Evolutionary conservation across 352 stramenopile genomes (phyloP), one percentile per base, ranked within the genome.

Genomic region (Halophytophthora polymorphica): DNA sequence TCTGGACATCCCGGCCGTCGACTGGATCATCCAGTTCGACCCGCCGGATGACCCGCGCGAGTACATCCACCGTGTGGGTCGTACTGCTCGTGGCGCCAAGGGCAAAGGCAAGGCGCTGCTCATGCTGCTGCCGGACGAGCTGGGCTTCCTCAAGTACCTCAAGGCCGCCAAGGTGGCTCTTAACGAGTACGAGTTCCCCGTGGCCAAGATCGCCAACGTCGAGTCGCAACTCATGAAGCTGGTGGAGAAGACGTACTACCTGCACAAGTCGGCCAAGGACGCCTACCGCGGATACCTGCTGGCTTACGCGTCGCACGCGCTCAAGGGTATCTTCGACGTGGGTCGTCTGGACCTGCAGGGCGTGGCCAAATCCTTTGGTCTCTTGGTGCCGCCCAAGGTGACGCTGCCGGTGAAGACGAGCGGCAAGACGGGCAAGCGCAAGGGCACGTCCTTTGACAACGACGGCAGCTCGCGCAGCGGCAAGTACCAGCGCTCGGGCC

Each of bases 21-120:
- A 99, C 77, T 99, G 96, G 96, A 99, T 99, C 69, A 98, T 99
- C 64, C 96, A 99, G 75, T 99, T 98, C 58, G 97, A 99, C 75
- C 97, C 96, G 19, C 96, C 97, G 46, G 95, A 98, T 88, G 96
- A 99, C 78, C 95, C 97, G 18, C 93, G 95, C 57, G 96, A 99
- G 69, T 99, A 99, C 78, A 99, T 99, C 58, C 94, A 98, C 56
- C 78, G 86, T 58, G 82, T 95, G 8, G 83, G 83, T 66, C 81
- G 85, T 74, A 91, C 78, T 15, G 82, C 90, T 29, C 85, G 93
- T 70, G 93, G 93, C 46, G 75, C 86, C 17, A 93, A 77, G 45
- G 88, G 89, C 49, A 88, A 91, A 44, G 93, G 93, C 62, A 94
- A 96, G 34, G 97, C 97, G 15, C 69, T 99, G 48, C 84, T 99